phyloP scores from a whole-genome alignment of 2,329 filamentous ascomycete genomes.

The Phaeosphaeria sp. region DNA sequence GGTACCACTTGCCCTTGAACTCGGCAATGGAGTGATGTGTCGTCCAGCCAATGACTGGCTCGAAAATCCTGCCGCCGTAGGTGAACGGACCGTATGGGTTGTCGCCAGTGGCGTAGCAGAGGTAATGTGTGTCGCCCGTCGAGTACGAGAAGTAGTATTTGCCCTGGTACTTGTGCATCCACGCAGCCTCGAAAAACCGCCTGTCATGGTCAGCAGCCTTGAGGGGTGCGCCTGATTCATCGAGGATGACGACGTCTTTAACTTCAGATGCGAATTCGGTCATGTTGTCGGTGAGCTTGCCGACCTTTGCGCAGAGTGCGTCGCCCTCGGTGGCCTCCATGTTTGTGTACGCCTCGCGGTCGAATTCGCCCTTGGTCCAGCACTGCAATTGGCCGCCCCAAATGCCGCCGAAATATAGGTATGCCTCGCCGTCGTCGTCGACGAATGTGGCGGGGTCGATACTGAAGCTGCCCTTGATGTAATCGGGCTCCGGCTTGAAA shows the following conservation, averaged over 20 bases:
- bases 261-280: slow-evolving; percentile 62
- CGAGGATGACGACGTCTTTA: slow-evolving; percentile 69
- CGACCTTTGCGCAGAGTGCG: slow-evolving; percentile 72
- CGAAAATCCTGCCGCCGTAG: slow-evolving; percentile 73
- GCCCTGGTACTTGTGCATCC: slow-evolving; percentile 75
- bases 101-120: slow-evolving; percentile 71
- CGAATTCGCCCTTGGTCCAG: slow-evolving; percentile 69
- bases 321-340: slow-evolving; percentile 45
- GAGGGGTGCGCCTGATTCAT: slow-evolving; percentile 64
- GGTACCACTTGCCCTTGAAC: slow-evolving; percentile 72
- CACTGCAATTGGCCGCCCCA: slow-evolving; percentile 85
- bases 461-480: slow-evolving; percentile 73
- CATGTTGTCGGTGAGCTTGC: slow-evolving; percentile 70
- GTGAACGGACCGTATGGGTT: slow-evolving; percentile 75
- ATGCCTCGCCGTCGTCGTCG: slow-evolving; percentile 69
- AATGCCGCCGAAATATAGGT: slow-evolving; percentile 78
- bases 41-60: slow-evolving; percentile 81
- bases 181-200: slow-evolving; percentile 81
- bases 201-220: slow-evolving; percentile 72
- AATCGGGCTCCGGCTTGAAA: slow-evolving; percentile 68
- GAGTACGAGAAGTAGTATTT: slow-evolving; percentile 80
- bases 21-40: slow-evolving; percentile 82
- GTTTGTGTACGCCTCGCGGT: slow-evolving; percentile 44
- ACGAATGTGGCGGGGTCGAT: slow-evolving; percentile 81
- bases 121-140: slow-evolving; percentile 77